Base-by-base conservation (phyloP, 768 basidiomycete species). In the Tubosaeta sp. region DNA sequence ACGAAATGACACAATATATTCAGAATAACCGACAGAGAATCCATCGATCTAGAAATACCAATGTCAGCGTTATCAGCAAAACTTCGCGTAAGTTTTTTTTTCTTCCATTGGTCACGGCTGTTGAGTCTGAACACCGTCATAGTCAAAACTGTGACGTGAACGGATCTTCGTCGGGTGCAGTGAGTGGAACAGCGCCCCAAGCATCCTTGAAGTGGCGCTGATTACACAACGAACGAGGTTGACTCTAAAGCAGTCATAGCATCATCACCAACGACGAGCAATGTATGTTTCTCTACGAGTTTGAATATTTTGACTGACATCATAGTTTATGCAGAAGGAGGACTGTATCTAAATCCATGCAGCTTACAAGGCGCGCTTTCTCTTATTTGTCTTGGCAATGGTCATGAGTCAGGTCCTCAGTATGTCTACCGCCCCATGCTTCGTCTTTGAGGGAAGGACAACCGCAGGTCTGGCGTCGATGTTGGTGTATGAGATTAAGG, bases 281-380 rank as follows among this genome's bases (percentile, higher is more conserved):
- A n/a, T n/a, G n/a, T n/a, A n/a, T n/a, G n/a, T n/a, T n/a, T n/a
- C n/a, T n/a, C n/a, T n/a, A n/a, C n/a, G n/a, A n/a, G n/a, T n/a
- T n/a, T n/a, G n/a, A n/a, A n/a, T n/a, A n/a, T n/a, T n/a, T n/a
- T n/a, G n/a, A n/a, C n/a, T n/a, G n/a, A n/a, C n/a, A n/a, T n/a
- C n/a, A n/a, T n/a, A n/a, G n/a, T n/a, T n/a, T n/a, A n/a, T n/a
- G n/a, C n/a, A n/a, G n/a, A n/a, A n/a, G n/a, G n/a, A n/a, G n/a
- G n/a, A n/a, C n/a, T n/a, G n/a, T n/a, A n/a, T n/a, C n/a, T 97
- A 97, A 63, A 77, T 95, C 59, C 71, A 81, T 51, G 88, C 93
- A 0, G 88, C 90, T 8, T 93, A 91, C 2, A 83, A 77, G 56
- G 58, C 73, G 1, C 92, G 90, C 1, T 92, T 91, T 63, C 62